Percentiles rank a stretch among this genome's conserved stretches.
Evolutionary conservation across 805 yeast species (phyloP).

Genomic region (Saccharomycopsis babjevae): DNA sequence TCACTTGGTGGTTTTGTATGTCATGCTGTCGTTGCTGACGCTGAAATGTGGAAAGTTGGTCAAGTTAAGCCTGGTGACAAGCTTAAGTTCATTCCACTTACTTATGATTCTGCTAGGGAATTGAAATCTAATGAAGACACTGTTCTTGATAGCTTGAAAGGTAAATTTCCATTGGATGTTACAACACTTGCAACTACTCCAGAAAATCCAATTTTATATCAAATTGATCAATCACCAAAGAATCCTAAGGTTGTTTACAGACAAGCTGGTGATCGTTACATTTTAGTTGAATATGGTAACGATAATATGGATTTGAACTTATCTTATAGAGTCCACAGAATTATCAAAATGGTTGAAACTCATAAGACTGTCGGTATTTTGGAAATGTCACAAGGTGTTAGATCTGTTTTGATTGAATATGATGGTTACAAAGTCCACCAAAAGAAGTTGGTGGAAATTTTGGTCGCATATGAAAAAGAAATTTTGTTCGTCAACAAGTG

Average conservation of each 20-base stretch:
- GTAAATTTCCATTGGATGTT: constrained; percentile 23
- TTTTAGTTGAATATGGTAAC: constrained; percentile 89
- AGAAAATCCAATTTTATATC: constrained; percentile 56
- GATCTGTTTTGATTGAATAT: constrained; percentile 85
- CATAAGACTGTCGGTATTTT: constrained; percentile 69
- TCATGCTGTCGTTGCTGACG: constrained; percentile 89
- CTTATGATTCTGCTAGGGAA: constrained; percentile 54
- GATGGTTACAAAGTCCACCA: constrained; percentile 58
- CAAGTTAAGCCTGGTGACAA: constrained; percentile 93
- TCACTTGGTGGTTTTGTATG: constrained; percentile 96
- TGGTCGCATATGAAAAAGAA: constrained; percentile 67
- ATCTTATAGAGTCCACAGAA: constrained; percentile 74
- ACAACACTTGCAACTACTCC: constrained; percentile 27
- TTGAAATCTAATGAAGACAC: constrained; percentile 54
- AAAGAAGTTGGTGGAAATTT: constrained; percentile 45
- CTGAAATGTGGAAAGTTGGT: constrained; percentile 98
- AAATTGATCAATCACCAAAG: constrained; percentile 26
- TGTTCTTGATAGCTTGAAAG: constrained; percentile 27
- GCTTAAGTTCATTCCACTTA: constrained; percentile 70
- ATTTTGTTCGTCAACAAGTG: constrained; percentile 68
- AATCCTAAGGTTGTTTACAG: constrained; percentile 76
- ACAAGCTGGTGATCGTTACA: constrained; percentile 94
- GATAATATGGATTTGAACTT: constrained; percentile 75
- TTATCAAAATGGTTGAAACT: constrained; percentile 60
- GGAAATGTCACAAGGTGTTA: constrained; percentile 96